Evolutionary conservation across 306 rosid genomes (phyloP), one percentile per base, ranked within the genome.

Genomic region (Prunus mongolica): DNA sequence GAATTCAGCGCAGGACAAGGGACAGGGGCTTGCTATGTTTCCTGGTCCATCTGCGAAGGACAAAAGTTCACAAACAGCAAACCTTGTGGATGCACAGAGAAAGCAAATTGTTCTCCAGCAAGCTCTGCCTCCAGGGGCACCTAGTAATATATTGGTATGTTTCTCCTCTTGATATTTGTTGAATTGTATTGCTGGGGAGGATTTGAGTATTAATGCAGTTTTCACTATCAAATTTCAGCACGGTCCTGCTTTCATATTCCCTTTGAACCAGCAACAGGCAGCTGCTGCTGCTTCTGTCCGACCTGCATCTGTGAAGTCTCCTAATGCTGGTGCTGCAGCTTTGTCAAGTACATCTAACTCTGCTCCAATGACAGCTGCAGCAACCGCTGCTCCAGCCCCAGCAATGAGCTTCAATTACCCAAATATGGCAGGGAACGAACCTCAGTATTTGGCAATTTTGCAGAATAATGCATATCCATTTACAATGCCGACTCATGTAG

Each of bases 401-500:
- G 75, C 96, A 12, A 86, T 96, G 97, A 93, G 91, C 76, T 96
- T 91, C 90, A 93, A 89, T 82, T 96, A 89, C 83, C 89, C 99
- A 22, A 87, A 82, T 71, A 74, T 93, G 82, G 63, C 96, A 25
- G 96, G 88, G 70, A 91, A 78, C 71, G 99, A 96, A 80, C 78
- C 96, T 70, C 99, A 84, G 81, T 96, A 89, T 87, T 73, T 96
- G 80, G 99, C 99, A 3, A 90, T 96, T 76, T 80, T 93, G 86
- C 97, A 85, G 85, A 93, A 91, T 56, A 96, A 85, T 86, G 89
- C 88, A n/a, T 96, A 96, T 78, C 73, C 97, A 8, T 96, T 92
- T 71, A 90, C 99, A 5, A 86, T 96, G 72, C 94, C 97, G 0
- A 86, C 98, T 2, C 99, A 92, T 77, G 93, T 92, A 34, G 99